Evolutionary conservation across 2,329 filamentous ascomycete species (phyloP).

Genomic region (Diaporthe velutina): DNA sequence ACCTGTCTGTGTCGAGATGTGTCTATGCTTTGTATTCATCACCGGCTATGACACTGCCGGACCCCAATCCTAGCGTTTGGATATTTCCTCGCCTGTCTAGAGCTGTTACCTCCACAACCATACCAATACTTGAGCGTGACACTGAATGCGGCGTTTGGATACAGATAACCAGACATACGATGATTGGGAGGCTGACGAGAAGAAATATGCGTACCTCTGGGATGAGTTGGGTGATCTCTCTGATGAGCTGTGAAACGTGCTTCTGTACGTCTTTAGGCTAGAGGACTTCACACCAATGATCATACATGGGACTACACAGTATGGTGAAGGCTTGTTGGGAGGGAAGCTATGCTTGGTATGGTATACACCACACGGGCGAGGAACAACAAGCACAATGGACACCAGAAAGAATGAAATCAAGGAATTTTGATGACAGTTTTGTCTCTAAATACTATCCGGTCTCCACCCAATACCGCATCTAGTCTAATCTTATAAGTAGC

Average conservation of each 20-base stretch:
- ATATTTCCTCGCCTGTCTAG: neutral
- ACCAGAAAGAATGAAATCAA: neutral
- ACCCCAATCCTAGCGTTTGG: neutral
- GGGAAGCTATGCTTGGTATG: neutral
- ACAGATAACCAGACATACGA: neutral
- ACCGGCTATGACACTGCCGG: neutral
- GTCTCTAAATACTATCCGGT: neutral
- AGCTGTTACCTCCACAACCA: no score
- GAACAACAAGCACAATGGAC: neutral
- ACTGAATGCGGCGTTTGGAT: neutral
- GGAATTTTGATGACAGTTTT: neutral
- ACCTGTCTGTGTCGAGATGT: neutral
- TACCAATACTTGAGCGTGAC: neutral
- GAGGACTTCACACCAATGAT: neutral
- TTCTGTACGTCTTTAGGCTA: neutral
- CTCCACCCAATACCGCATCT: conserved; percentile 10
- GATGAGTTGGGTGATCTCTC: neutral
- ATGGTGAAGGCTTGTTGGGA: neutral
- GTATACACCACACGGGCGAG: neutral
- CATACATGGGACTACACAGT: neutral
- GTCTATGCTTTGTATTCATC: neutral
- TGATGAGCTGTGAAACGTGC: neutral
- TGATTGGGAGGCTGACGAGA: neutral
- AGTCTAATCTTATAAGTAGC: conserved; percentile 27
- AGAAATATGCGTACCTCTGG: neutral